Percentiles rank a stretch among this genome's conserved stretches.
Evolutionary conservation across 1,139 yeast species (phyloP).

Genomic region (Lodderomyces orthopsilosis): DNA sequence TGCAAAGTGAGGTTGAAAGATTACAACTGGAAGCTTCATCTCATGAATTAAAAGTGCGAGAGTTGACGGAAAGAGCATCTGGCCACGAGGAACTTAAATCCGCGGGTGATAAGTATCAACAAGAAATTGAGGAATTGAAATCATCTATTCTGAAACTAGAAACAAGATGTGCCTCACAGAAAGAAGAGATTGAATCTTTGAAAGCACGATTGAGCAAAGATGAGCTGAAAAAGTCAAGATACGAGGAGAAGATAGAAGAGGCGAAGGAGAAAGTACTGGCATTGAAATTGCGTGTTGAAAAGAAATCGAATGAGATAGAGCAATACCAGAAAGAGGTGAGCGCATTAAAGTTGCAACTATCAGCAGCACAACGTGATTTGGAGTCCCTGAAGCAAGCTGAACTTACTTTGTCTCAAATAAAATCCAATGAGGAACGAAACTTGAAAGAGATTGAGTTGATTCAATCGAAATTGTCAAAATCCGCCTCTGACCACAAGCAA

Average conservation of each 20-base stretch:
- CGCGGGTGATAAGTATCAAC: neutral
- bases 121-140: neutral
- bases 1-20: neutral
- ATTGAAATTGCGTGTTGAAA: constrained; percentile 12
- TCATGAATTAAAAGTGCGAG: neutral
- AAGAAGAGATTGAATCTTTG: constrained; percentile 10
- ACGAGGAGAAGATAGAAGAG: constrained; percentile 14
- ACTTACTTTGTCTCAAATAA: constrained; percentile 5
- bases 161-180: neutral
- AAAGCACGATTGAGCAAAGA: constrained; percentile 15
- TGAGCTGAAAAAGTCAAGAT: constrained; percentile 13
- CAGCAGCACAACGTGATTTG: constrained; percentile 5
- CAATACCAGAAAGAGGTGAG: constrained; percentile 13
- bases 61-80: neutral
- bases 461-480: constrained; percentile 5
- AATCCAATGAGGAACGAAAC: constrained; percentile 8
- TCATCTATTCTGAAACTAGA: neutral
- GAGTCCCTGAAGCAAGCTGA: constrained; percentile 2
- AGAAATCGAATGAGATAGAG: constrained; percentile 12
- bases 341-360: constrained; percentile 14
- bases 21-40: neutral
- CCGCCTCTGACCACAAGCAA: constrained; percentile 14
- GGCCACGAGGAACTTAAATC: neutral
- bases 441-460: constrained; percentile 9
- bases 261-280: constrained; percentile 14